phyloP scores from a whole-genome alignment of 257 asterid species.

The Solanum piurae region DNA sequence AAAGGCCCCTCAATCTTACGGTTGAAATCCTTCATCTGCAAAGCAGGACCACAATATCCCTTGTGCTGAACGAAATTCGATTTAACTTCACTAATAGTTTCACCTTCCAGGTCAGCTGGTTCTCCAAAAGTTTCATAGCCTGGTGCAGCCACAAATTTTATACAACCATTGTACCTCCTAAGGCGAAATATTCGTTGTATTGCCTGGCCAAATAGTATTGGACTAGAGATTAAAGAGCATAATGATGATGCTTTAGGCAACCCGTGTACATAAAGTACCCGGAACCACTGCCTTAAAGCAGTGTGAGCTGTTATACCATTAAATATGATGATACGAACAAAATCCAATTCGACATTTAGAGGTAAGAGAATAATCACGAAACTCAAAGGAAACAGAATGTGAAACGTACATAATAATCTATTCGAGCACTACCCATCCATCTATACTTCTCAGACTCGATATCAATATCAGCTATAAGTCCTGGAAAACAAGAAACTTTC shows the following conservation, averaged over 20 bases:
- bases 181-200: slow-evolving; percentile 59
- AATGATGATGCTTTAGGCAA: background rate
- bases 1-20: slow-evolving; percentile 83
- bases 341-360: background rate
- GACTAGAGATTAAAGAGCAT: background rate
- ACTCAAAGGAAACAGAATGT: background rate
- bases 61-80: slow-evolving; percentile 12
- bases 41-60: slow-evolving; percentile 60
- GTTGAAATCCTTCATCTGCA: slow-evolving; percentile 40
- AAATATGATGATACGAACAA: background rate
- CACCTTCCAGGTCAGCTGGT: slow-evolving; percentile 10
- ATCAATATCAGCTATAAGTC: slow-evolving; percentile 93
- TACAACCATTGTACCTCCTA: slow-evolving; percentile 69
- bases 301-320: background rate
- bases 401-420: slow-evolving; percentile 27
- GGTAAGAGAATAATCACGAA: background rate
- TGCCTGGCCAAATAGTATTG: slow-evolving; percentile 39
- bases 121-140: slow-evolving; percentile 39
- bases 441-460: slow-evolving; percentile 94
- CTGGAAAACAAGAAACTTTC: slow-evolving; percentile 23
- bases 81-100: slow-evolving; percentile 17
- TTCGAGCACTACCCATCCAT: slow-evolving; percentile 98
- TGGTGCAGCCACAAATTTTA: slow-evolving; percentile 73
- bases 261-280: background rate
- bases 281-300: background rate